Evolutionary conservation across 805 yeast genomes (phyloP).

Genomic region (Cephaloascus albidus): DNA sequence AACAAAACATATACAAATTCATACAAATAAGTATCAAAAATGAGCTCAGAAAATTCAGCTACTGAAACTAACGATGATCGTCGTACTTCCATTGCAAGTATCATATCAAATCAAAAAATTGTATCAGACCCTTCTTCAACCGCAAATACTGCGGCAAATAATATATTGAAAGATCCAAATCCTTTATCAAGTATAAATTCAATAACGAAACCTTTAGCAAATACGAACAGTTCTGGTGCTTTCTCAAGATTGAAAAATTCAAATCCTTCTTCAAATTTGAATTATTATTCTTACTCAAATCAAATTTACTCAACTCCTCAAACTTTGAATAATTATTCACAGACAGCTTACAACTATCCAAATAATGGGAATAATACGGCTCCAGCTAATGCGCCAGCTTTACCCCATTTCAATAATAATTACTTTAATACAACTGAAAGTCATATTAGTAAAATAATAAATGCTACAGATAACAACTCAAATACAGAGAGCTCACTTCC

Average conservation of each 20-base stretch:
- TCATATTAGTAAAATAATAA: background rate
- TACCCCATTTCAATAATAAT: background rate
- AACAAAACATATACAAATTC: background rate
- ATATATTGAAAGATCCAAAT: too few species aligned
- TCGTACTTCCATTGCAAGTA: background rate
- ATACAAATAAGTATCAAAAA: background rate
- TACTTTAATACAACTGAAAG: background rate
- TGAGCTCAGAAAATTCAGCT: background rate
- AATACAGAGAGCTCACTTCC: too few species aligned
- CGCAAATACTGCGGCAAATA: background rate
- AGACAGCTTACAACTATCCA: slow-evolving; percentile 1
- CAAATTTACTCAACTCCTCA: background rate
- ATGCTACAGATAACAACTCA: too few species aligned
- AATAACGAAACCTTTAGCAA: too few species aligned
- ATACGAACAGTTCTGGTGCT: too few species aligned
- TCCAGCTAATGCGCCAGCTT: background rate
- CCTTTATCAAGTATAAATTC: too few species aligned
- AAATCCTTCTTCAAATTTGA: too few species aligned
- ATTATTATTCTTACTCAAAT: too few species aligned
- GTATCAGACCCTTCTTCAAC: background rate
- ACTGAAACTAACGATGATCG: background rate
- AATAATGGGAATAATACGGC: background rate
- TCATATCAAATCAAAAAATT: background rate
- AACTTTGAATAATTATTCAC: background rate
- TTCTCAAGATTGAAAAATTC: too few species aligned